Evolutionary conservation across 768 basidiomycete genomes (phyloP), one percentile per base, ranked within the genome.

Genomic region (Collybiopsis confluens): DNA sequence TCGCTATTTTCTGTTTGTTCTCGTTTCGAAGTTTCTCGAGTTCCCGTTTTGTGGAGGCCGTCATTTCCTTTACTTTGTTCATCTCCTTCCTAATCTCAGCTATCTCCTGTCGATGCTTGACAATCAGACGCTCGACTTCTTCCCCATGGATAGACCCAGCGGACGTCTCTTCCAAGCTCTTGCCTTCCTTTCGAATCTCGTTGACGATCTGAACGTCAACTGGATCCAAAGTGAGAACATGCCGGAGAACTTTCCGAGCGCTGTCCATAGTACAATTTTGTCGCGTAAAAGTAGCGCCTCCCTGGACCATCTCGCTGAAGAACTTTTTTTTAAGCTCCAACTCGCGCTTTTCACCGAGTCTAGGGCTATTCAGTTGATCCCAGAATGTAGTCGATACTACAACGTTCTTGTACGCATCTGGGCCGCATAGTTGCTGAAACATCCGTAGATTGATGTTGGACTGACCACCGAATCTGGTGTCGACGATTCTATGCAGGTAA

Each of bases 351-450:
- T 62, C 64, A 5, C 72, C 73, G 37, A 64, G 18, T 44, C 58
- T 58, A 56, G 60, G 65, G 37, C 58, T 60, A 55, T 61, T 57
- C 49, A 73, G 69, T 50, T 64, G 64, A 13, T 67, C 68, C 75
- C 76, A 77, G 71, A 71, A 75, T 38, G 69, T 77, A 55, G 77
- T 77, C 51, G 71, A 67, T 51, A 78, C 64, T 36, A 74, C 67
- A 40, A 78, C 74, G 55, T 77, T 76, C 46, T 72, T 67, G 58
- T 76, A 72, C 3, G 70, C 63, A 42, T 58, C 65, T n/a, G 68
- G 67, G 27, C 77, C 77, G 59, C 76, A 78, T 18, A 78, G 69
- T 30, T 71, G 66, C 46, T 69, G 68, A 59, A 78, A 78, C 64
- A 78, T 72, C 18, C 63, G 62, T 37, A 78, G 70, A 63, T 77